Conservation (phyloP, 2,329 filamentous ascomycete genomes). For the Taxawa tesnikishii region DNA sequence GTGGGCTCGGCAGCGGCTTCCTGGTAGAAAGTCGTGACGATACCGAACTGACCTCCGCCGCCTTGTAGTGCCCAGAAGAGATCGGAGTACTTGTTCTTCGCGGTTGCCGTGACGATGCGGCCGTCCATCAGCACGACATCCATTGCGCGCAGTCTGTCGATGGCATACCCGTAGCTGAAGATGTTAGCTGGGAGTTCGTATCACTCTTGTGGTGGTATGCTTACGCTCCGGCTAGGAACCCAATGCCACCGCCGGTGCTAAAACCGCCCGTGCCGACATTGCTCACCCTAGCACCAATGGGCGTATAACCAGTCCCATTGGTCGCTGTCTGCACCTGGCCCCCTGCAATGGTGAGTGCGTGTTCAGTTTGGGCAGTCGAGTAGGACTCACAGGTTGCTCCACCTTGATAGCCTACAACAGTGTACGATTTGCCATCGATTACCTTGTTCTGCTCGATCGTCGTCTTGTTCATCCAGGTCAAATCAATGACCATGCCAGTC, state of each 20-base stretch:
- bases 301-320: conserved; percentile 5
- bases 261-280: conserved; percentile 8
- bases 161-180: conserved; percentile 8
- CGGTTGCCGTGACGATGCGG: conserved; percentile 32
- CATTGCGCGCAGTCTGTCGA: conserved; percentile 13
- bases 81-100: conserved; percentile 27
- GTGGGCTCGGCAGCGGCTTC: conserved; percentile 7
- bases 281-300: conserved; percentile 7
- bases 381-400: conserved; percentile 7
- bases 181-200: too few species aligned
- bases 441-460: conserved; percentile 6
- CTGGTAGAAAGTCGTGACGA: conserved; percentile 19
- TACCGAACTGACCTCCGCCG: conserved; percentile 37
- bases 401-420: conserved; percentile 7
- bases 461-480: conserved; percentile 8
- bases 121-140: conserved; percentile 37
- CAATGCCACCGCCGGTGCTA: conserved; percentile 7
- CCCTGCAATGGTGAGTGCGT: too few species aligned
- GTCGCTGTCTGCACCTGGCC: conserved; percentile 5
- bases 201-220: too few species aligned
- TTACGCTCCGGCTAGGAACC: conserved; percentile 6
- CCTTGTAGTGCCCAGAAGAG: conserved; percentile 38
- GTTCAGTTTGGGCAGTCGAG: too few species aligned
- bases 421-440: conserved; percentile 3
- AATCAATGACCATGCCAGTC: conserved; percentile 8